phyloP scores from a whole-genome alignment of 2,329 filamentous ascomycete species.

The Trichoderma sp. region DNA sequence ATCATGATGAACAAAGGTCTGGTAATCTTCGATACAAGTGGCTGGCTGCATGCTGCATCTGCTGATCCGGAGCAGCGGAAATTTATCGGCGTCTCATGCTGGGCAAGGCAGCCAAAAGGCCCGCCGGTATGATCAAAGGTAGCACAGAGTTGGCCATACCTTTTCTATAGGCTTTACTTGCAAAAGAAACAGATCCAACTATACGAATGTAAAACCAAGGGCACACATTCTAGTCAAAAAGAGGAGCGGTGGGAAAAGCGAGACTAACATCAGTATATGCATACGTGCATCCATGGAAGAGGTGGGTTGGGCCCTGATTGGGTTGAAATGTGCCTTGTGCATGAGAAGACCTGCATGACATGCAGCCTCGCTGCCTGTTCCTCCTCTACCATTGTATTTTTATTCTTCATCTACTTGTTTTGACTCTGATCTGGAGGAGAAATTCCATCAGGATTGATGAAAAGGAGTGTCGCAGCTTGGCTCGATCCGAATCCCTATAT shows the following conservation, averaged over 20 bases:
- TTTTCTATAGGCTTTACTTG: background rate
- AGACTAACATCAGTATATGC: background rate
- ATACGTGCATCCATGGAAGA: background rate
- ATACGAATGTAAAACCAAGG: background rate
- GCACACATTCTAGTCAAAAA: background rate
- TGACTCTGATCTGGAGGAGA: background rate
- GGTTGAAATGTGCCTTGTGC: constrained; percentile 16
- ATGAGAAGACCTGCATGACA: constrained; percentile 4
- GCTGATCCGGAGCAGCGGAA: background rate
- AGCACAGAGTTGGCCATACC: background rate
- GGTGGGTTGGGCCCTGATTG: constrained; percentile 13
- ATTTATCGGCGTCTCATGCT: background rate
- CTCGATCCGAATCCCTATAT: background rate
- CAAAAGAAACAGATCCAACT: background rate
- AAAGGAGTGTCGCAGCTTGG: background rate
- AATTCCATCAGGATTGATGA: background rate
- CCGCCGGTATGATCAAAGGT: background rate
- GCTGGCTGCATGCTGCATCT: background rate
- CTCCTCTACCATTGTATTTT: background rate
- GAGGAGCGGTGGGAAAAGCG: background rate
- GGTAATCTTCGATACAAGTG: background rate
- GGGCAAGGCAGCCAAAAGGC: background rate
- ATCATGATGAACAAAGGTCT: background rate
- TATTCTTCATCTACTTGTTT: background rate
- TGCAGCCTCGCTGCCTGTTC: background rate